Percentiles rank a stretch among this genome's conserved stretches.
phyloP scores from a whole-genome alignment of 768 basidiomycete species.

The Tulasnella sp. region DNA sequence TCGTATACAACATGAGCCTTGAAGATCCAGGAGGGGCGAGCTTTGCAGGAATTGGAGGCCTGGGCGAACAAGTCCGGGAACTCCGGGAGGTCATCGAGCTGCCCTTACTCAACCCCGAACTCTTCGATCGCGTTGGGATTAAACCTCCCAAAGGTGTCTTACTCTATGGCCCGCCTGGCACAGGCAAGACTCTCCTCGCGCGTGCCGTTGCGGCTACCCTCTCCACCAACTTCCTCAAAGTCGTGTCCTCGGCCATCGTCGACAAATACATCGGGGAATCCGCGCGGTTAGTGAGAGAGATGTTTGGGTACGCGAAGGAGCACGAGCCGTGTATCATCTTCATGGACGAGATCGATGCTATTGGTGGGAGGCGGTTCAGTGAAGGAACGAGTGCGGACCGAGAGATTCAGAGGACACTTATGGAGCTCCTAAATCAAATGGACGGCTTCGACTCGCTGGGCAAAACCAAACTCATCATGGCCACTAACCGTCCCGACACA shows the following conservation, averaged over 20 bases:
- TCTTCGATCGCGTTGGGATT: conserved; percentile 93
- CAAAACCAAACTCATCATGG: conserved; percentile 95
- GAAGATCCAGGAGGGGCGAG: conserved; percentile 94
- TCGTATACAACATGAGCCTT: conserved; percentile 99
- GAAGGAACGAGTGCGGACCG: conserved; percentile 97
- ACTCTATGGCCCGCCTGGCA: conserved; percentile 92
- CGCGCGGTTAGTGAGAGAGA: conserved; percentile 89
- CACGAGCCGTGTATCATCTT: conserved; percentile 98
- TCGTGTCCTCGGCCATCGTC: conserved; percentile 95
- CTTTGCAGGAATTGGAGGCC: conserved; percentile 93
- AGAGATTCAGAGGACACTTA: conserved; percentile 95
- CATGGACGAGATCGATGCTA: conserved; percentile 98
- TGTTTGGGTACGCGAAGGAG: conserved; percentile 97
- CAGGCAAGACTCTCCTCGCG: conserved; percentile 91
- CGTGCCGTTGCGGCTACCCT: conserved; percentile 92
- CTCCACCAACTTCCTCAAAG: conserved; percentile 94
- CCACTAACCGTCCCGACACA: conserved; percentile 98
- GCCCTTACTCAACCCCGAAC: conserved; percentile 84
- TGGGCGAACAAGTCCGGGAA: conserved; percentile 93
- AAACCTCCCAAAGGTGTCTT: conserved; percentile 93
- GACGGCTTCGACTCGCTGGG: conserved; percentile 98
- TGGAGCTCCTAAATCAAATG: conserved; percentile 99
- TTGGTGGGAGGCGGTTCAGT: conserved; percentile 81
- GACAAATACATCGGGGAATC: conserved; percentile 99
- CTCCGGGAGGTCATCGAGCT: conserved; percentile 96